A percentile compares a stretch with the other conserved stretches of the same genome.
Evolutionary conservation across 306 rosid genomes (phyloP).

Genomic region (Trifolium subterraneum): DNA sequence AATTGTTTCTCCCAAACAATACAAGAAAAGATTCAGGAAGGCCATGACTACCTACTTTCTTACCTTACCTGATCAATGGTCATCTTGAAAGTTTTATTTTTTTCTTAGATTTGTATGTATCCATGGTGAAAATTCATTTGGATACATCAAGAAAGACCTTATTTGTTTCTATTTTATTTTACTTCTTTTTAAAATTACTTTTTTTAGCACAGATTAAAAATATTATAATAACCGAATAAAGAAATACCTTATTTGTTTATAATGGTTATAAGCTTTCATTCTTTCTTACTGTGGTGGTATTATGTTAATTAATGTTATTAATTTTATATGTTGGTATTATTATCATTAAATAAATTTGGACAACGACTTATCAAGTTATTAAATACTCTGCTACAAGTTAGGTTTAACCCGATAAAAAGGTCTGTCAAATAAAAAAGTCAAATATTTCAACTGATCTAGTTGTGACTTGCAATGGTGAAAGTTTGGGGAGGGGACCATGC

Average conservation of each 20-base stretch:
- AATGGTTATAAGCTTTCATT: not conserved
- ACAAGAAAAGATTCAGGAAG: constrained; percentile 96
- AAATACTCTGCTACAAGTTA: not conserved
- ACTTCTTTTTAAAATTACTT: not conserved
- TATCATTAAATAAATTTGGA: not conserved
- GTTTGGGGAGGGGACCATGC: not conserved
- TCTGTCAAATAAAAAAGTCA: not conserved
- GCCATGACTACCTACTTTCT: constrained; percentile 97
- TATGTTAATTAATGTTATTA: not conserved
- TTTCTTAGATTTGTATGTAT: constrained; percentile 33
- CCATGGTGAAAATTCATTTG: constrained; percentile 28
- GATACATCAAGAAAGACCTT: not conserved
- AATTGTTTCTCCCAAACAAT: constrained; percentile 84
- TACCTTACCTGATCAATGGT: constrained; percentile 90
- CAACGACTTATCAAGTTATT: not conserved
- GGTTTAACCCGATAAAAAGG: not conserved
- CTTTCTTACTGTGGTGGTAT: not conserved
- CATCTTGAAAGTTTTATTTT: constrained; percentile 52
- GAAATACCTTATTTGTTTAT: not conserved
- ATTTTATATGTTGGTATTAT: not conserved
- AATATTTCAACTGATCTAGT: not conserved
- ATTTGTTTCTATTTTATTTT: not conserved
- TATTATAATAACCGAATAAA: constrained; percentile 8
- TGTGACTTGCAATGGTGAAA: constrained; percentile 9
- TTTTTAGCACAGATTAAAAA: not conserved